Evolutionary conservation across 345 rosid species (phyloP).

Genomic region (Syzygium jambos): DNA sequence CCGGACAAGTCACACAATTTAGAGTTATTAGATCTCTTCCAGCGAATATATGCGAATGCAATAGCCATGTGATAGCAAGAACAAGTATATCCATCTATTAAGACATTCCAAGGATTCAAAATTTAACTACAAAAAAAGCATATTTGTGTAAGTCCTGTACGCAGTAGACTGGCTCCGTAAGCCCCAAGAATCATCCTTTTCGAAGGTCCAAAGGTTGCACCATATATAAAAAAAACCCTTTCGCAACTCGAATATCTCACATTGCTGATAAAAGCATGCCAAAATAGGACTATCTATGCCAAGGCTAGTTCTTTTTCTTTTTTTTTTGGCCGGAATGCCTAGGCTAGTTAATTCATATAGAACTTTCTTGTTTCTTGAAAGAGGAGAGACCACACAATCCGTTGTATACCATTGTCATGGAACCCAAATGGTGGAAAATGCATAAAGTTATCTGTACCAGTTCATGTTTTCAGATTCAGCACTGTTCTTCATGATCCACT

Average conservation of each 20-base stretch:
- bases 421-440: background rate
- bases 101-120: background rate
- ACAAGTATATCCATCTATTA: background rate
- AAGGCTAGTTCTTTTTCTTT: too few relatives aligned
- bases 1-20: background rate
- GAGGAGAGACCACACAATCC: background rate
- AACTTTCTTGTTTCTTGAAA: background rate
- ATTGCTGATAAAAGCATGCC: background rate
- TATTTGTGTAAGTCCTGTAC: background rate
- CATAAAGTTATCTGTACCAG: slow-evolving; percentile 40
- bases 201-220: background rate
- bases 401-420: background rate
- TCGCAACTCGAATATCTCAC: background rate
- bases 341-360: background rate
- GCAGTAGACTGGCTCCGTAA: background rate
- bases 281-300: background rate
- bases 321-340: too few relatives aligned
- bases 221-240: background rate
- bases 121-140: background rate
- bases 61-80: background rate
- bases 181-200: background rate
- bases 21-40: background rate
- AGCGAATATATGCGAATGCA: background rate
- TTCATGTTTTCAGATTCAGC: slow-evolving; percentile 99
- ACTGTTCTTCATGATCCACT: slow-evolving; percentile 92